Evolutionary conservation across 768 basidiomycete species (phyloP).

Genomic region (Cystobasidium ongulense): DNA sequence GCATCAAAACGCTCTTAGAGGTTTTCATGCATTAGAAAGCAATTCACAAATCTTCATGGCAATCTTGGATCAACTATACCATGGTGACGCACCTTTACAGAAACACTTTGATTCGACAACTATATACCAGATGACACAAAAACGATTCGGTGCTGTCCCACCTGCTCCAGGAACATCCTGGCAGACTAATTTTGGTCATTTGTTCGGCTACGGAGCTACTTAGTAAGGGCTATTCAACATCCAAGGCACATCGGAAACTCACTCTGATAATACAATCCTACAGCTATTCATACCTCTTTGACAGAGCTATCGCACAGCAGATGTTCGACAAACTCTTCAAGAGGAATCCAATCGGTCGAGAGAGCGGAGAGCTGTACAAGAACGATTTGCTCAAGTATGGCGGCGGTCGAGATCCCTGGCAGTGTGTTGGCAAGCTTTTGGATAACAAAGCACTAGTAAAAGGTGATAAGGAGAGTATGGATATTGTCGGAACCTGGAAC

Average conservation of each 20-base stretch:
- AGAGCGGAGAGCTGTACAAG: slow-evolving; percentile 73
- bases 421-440: slow-evolving; percentile 70
- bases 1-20: slow-evolving; percentile 41
- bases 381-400: slow-evolving; percentile 66
- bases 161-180: slow-evolving; percentile 77
- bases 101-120: slow-evolving; percentile 67
- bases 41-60: slow-evolving; percentile 85
- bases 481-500: slow-evolving; percentile 78
- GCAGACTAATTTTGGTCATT: slow-evolving; percentile 91
- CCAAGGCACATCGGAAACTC: neutral
- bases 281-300: slow-evolving; percentile 84
- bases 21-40: slow-evolving; percentile 62
- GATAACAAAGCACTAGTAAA: slow-evolving; percentile 56
- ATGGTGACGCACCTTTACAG: slow-evolving; percentile 58
- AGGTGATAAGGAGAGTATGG: slow-evolving; percentile 78
- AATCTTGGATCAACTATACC: slow-evolving; percentile 78
- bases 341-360: slow-evolving; percentile 59
- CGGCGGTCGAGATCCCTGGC: slow-evolving; percentile 88
- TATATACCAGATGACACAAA: slow-evolving; percentile 54
- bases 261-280: neutral
- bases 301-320: slow-evolving; percentile 87
- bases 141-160: slow-evolving; percentile 63
- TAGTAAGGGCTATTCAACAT: slow-evolving; percentile 49
- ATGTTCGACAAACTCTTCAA: slow-evolving; percentile 74
- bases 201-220: slow-evolving; percentile 92